Percentiles rank a stretch among this genome's conserved stretches.
Conservation (phyloP, 257 asterid genomes). For the Nicotiana paniculata region DNA sequence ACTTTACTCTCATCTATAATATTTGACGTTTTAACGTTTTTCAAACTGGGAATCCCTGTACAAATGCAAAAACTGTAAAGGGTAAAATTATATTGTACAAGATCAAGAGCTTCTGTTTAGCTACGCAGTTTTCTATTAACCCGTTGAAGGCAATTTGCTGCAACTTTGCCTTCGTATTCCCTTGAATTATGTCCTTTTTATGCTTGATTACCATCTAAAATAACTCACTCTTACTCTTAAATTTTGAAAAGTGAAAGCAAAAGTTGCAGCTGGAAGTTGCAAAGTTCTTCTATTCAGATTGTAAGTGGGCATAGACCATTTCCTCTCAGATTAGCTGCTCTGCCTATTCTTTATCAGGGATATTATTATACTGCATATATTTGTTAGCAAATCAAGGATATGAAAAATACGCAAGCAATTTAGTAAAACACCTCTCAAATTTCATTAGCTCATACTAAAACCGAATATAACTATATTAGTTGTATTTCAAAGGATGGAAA, state of each 20-base stretch:
- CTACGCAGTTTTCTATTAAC: neutral
- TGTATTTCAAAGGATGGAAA: too few relatives aligned
- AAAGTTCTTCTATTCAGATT: neutral
- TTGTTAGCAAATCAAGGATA: too few relatives aligned
- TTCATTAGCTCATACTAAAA: too few relatives aligned
- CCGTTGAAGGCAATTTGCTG: neutral
- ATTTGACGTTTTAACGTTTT: neutral
- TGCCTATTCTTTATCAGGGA: too few relatives aligned
- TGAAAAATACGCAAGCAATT: too few relatives aligned
- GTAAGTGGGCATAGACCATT: too few relatives aligned
- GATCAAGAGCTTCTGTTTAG: neutral
- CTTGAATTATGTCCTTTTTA: neutral
- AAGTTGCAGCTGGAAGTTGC: neutral
- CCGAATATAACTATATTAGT: too few relatives aligned
- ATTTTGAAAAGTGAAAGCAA: neutral
- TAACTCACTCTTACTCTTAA: too few relatives aligned
- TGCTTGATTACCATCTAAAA: neutral
- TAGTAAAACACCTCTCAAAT: too few relatives aligned
- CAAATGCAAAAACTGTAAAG: constrained; percentile 9
- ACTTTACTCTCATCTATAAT: neutral
- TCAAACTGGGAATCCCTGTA: neutral
- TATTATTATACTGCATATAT: too few relatives aligned
- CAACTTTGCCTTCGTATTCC: neutral
- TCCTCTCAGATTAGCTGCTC: too few relatives aligned
- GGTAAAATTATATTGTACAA: constrained; percentile 2